Conservation (phyloP, 1,284 basidiomycete genomes). For the Leccinum pachyderme region DNA sequence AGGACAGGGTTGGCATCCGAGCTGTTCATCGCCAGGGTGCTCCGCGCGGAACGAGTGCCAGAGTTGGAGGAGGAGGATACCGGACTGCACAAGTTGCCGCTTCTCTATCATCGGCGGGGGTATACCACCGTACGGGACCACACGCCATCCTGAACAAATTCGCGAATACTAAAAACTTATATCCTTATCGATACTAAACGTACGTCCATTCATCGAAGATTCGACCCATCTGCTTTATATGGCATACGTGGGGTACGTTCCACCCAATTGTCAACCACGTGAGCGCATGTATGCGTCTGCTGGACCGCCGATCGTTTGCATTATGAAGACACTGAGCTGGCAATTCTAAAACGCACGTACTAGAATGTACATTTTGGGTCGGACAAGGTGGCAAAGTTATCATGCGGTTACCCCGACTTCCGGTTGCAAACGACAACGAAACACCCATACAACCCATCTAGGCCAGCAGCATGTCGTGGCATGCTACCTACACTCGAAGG, state of each 20-base stretch:
- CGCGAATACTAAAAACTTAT: neutral
- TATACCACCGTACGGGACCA: constrained; percentile 41
- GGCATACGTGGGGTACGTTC: no score
- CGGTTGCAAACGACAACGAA: no score
- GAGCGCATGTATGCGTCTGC: no score
- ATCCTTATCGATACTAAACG: neutral
- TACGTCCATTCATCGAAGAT: neutral
- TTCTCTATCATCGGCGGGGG: constrained; percentile 46
- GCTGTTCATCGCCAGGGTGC: constrained; percentile 49
- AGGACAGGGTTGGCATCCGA: constrained; percentile 30
- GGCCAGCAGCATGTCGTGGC: no score
- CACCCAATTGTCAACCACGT: neutral
- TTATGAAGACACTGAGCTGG: neutral
- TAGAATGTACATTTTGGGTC: neutral
- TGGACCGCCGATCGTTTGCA: neutral
- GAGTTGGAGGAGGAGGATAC: constrained; percentile 14
- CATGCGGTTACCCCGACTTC: no score
- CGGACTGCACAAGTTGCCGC: constrained; percentile 34
- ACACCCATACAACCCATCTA: no score
- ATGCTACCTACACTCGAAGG: no score
- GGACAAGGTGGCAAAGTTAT: neutral
- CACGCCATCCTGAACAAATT: constrained; percentile 6
- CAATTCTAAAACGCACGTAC: neutral
- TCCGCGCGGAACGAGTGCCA: constrained; percentile 40
- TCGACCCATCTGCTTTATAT: neutral